Base-by-base conservation (phyloP, 176 grass and related monocot species). In the Phragmites australis region DNA sequence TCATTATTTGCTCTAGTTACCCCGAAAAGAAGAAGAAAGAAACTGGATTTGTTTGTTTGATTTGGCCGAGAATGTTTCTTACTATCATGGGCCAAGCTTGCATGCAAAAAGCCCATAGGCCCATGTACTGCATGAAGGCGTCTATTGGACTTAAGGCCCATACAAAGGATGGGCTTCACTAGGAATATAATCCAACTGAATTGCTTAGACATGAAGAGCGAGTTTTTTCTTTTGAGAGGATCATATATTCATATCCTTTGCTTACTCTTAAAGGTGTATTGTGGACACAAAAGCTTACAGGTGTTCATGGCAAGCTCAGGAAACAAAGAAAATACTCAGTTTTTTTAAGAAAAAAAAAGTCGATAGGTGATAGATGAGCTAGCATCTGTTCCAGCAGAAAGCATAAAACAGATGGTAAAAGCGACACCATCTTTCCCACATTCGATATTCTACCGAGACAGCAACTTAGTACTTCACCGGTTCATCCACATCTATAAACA, bases 401-500 rank as follows among this genome's bases (percentile, higher is more conserved):
- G 30, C 44, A 22, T 11, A 65, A 78, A 46, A 58, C 17, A 47
- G 43, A 75, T 53, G 30, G 60, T 39, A 74, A 58, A 59, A 46
- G 17, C 21, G 13, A 70, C 65, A 49, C 72, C 58, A 6, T 47
- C 65, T 51, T 68, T 52, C 32, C 23, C 3, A 77, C 22, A 58
- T 65, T 72, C 73, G 56, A 88, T 74, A 67, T 80, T 88, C 81
- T 76, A 69, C 62, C 27, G 15, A 32, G 51, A 79, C 9, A 60
- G 60, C 81, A n/a, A 60, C 39, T 0, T 15, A 5, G 55, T 43
- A 30, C 80, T 23, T 9, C 68, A 17, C 68, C 8, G 16, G 27
- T 19, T 51, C 68, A 84, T 81, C 81, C 87, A 84, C 84, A 89
- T 89, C 87, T 58, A 42, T 14, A 72, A 41, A 48, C n/a, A 57